Conservation (phyloP, 1,284 basidiomycete genomes). For the Leccinum holopus region DNA sequence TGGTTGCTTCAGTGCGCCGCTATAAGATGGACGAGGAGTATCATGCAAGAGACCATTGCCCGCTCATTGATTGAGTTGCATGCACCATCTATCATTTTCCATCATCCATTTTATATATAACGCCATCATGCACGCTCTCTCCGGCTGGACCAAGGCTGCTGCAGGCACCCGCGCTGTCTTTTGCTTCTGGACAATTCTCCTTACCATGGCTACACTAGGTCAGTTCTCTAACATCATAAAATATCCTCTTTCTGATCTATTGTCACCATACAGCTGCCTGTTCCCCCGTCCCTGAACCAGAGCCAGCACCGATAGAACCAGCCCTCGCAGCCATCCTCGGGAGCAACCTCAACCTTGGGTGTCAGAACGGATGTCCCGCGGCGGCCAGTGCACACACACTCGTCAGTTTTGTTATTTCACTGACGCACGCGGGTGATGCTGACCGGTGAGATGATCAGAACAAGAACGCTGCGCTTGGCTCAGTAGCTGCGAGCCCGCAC, state of each 20-base stretch:
- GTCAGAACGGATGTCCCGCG: slow-evolving; percentile 24
- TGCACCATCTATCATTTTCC: slow-evolving; percentile 4
- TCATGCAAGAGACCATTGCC: background rate
- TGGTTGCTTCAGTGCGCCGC: background rate
- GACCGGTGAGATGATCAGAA: slow-evolving; percentile 13
- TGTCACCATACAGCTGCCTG: slow-evolving; percentile 15
- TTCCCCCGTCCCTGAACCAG: slow-evolving; percentile 23
- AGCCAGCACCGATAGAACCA: slow-evolving; percentile 26
- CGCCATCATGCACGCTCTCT: slow-evolving; percentile 17
- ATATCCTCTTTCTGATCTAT: background rate
- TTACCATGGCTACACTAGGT: slow-evolving; percentile 25
- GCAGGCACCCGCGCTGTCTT: slow-evolving; percentile 15
- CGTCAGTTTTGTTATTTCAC: slow-evolving; percentile 14
- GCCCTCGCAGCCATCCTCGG: slow-evolving; percentile 14
- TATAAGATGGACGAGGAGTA: slow-evolving; percentile 14
- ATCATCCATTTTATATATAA: background rate
- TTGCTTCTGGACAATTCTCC: slow-evolving; percentile 23
- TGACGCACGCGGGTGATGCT: background rate
- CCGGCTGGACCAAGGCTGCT: background rate
- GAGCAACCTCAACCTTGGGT: slow-evolving; percentile 28
- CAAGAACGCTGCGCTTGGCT: slow-evolving; percentile 22
- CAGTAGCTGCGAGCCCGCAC: slow-evolving; percentile 14
- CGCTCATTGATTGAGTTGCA: slow-evolving; percentile 29
- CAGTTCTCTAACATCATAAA: background rate
- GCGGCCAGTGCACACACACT: slow-evolving; percentile 23